These are phyloP conservation scores for Solanum aculeatissimum DNA, from an alignment of 305 asterid species.

Conservation along the genomic window DNA sequence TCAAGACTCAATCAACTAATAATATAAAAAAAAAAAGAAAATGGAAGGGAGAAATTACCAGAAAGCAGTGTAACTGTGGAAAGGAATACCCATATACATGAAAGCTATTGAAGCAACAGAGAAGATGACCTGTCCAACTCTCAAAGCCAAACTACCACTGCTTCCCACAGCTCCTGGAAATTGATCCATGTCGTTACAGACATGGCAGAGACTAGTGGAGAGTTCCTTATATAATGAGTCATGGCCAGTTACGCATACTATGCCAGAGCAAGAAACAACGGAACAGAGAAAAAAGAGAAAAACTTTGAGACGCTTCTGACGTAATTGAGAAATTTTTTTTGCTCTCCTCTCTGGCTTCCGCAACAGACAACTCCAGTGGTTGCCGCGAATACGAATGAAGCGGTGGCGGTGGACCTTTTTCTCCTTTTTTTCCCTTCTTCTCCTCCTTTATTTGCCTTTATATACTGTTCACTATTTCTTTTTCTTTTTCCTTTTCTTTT, in stretches of 20 bases:
- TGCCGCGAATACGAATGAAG: background rate
- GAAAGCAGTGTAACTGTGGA: background rate
- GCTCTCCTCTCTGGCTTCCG: background rate
- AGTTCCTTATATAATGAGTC: background rate
- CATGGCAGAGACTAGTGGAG: background rate
- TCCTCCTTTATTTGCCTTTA: no score
- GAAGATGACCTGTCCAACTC: conserved; percentile 72
- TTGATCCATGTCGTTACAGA: conserved; percentile 49
- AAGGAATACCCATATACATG: conserved; percentile 82
- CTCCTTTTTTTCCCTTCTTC: background rate
- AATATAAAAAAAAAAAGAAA: no score
- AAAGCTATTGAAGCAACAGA: conserved; percentile 85
- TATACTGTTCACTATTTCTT: no score
- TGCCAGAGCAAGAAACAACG: background rate
- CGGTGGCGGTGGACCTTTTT: background rate
- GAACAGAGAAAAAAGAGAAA: background rate
- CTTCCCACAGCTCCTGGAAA: conserved; percentile 86
- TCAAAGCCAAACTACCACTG: conserved; percentile 78
- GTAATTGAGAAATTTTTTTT: no score
- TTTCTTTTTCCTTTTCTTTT: no score
- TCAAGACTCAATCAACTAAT: background rate
- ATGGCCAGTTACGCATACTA: background rate
- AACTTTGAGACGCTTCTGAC: background rate
- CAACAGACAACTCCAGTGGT: background rate
- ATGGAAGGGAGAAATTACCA: no score